Evolutionary conservation across 768 basidiomycete genomes (phyloP).

Genomic region (Lentinula edodes): DNA sequence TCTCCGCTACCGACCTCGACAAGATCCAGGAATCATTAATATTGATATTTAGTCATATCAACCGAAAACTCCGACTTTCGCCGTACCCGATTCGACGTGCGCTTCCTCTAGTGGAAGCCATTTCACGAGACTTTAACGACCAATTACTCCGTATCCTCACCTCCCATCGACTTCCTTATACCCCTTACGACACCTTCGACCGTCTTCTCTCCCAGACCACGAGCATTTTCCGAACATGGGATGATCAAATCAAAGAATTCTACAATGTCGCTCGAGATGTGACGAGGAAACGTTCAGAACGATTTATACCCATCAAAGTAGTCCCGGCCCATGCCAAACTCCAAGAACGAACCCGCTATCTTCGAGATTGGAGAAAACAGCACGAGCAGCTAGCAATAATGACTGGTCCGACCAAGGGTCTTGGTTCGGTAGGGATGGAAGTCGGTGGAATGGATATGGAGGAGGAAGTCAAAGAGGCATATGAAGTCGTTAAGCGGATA

Average conservation of each 20-base stretch:
- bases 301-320: constrained; percentile 97
- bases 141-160: constrained; percentile 87
- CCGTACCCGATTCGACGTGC: constrained; percentile 96
- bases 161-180: constrained; percentile 87
- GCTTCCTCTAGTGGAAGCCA: constrained; percentile 95
- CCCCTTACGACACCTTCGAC: constrained; percentile 93
- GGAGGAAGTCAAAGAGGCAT: constrained; percentile 93
- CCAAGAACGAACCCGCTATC: constrained; percentile 81
- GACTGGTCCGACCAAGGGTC: constrained; percentile 90
- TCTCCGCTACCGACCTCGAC: constrained; percentile 93
- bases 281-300: constrained; percentile 81
- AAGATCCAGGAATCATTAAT: constrained; percentile 88
- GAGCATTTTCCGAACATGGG: constrained; percentile 83
- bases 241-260: constrained; percentile 87
- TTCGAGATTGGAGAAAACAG: constrained; percentile 91
- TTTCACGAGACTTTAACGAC: constrained; percentile 96
- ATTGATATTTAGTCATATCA: constrained; percentile 89
- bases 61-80: constrained; percentile 91
- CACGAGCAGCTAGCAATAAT: constrained; percentile 97
- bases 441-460: constrained; percentile 96
- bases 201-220: constrained; percentile 70
- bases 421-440: constrained; percentile 65
- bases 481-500: constrained; percentile 95
- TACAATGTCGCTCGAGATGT: constrained; percentile 92
- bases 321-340: constrained; percentile 85